phyloP scores from a whole-genome alignment of 257 asterid species.

The Solanum corneliomulleri region DNA sequence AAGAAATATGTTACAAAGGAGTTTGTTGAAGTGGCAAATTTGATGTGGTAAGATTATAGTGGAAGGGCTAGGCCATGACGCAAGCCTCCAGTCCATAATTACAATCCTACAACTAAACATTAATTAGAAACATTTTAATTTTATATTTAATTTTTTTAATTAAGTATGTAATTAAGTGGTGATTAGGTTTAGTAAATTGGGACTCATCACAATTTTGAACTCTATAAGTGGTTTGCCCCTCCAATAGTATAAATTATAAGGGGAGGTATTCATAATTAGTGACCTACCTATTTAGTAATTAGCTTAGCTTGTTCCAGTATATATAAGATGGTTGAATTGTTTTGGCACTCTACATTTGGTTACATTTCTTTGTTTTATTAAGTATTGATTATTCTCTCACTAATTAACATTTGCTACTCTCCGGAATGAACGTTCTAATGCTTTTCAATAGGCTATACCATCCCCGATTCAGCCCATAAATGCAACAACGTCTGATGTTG shows the following conservation, averaged over 20 bases:
- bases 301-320: background rate
- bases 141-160: background rate
- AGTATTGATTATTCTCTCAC: background rate
- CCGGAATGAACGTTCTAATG: no score
- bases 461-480: no score
- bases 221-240: slow-evolving; percentile 25
- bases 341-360: background rate
- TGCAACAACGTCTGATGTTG: no score
- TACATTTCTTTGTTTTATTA: background rate
- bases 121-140: background rate
- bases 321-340: background rate
- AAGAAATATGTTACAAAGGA: background rate
- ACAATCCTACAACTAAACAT: slow-evolving; percentile 21
- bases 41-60: slow-evolving; percentile 42
- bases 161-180: background rate
- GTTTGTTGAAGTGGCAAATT: slow-evolving; percentile 22
- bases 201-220: slow-evolving; percentile 50
- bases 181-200: slow-evolving; percentile 7
- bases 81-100: slow-evolving; percentile 50
- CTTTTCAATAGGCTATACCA: no score
- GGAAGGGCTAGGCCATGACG: slow-evolving; percentile 10
- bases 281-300: background rate
- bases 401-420: background rate
- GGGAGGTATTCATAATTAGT: background rate
- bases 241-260: background rate